These are phyloP conservation scores for Borovskyia barvae DNA, from an alignment of 208 protist genomes.

Conservation along the genomic window DNA sequence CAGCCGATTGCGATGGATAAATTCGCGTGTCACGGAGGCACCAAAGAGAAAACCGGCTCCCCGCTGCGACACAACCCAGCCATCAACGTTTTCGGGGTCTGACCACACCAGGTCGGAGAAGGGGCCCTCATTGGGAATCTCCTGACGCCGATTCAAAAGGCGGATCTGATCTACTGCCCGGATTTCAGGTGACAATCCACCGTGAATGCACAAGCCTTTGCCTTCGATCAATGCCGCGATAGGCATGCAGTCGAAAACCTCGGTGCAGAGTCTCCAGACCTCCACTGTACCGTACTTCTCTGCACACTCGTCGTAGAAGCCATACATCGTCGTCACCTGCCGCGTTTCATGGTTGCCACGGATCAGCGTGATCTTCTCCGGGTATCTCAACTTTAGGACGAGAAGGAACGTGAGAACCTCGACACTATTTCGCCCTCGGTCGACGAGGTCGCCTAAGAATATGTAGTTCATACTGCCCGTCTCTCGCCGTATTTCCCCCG, in stretches of 20 bases:
- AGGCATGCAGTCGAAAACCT: conserved; percentile 99
- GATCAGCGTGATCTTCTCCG: conserved; percentile 80
- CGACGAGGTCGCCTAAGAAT: conserved; percentile 96
- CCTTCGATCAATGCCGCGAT: conserved; percentile 98
- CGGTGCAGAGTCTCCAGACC: conserved; percentile 97
- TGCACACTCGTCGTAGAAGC: conserved; percentile 92
- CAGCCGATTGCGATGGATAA: conserved; percentile 81
- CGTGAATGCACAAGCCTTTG: conserved; percentile 96
- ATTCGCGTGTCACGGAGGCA: conserved; percentile 65
- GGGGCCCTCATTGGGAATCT: conserved; percentile 86
- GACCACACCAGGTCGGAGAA: conserved; percentile 90
- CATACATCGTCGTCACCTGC: conserved; percentile 85
- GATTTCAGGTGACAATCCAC: conserved; percentile 97
- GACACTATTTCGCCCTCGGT: conserved; percentile 94
- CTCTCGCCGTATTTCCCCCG: conserved; percentile 76
- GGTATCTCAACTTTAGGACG: conserved; percentile 91
- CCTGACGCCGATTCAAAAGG: conserved; percentile 73
- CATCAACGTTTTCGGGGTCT: conserved; percentile 85
- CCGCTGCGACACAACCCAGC: conserved; percentile 76
- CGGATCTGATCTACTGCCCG: conserved; percentile 84
- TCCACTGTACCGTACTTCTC: conserved; percentile 88
- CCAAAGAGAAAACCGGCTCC: conserved; percentile 90
- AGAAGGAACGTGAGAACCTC: conserved; percentile 94
- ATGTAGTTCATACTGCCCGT: conserved; percentile 80
- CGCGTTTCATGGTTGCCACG: conserved; percentile 93